phyloP scores from a whole-genome alignment of 2,329 filamentous ascomycete genomes.

The Penicillium hordei region DNA sequence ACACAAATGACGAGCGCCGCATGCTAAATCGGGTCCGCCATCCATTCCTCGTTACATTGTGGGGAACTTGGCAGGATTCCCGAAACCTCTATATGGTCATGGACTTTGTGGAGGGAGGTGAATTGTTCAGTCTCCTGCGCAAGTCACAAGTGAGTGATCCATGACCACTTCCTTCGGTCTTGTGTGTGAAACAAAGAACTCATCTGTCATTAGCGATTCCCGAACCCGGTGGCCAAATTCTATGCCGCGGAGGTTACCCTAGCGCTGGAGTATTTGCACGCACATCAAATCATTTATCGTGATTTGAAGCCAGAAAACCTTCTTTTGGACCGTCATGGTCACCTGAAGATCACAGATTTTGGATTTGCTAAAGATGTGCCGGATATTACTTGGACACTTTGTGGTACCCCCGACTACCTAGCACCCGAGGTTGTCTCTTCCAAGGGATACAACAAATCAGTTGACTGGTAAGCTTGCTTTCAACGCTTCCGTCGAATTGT shows the following conservation, averaged over 20 bases:
- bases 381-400: constrained; percentile 98
- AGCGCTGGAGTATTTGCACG: constrained; percentile 91
- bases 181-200: not conserved
- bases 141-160: constrained; percentile 76
- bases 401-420: constrained; percentile 95
- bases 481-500: not conserved
- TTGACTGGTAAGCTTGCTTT: constrained; percentile 76
- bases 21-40: constrained; percentile 98
- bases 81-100: constrained; percentile 99
- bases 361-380: constrained; percentile 97
- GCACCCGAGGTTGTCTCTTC: constrained; percentile 98
- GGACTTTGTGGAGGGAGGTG: constrained; percentile 98
- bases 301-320: constrained; percentile 96
- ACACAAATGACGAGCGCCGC: constrained; percentile 94
- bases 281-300: constrained; percentile 94
- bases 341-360: constrained; percentile 97
- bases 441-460: constrained; percentile 99
- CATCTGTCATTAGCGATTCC: constrained; percentile 70
- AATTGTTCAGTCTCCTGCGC: constrained; percentile 89
- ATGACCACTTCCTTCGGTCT: constrained; percentile 4
- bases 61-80: constrained; percentile 96
- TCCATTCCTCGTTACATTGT: constrained; percentile 94
- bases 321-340: constrained; percentile 85
- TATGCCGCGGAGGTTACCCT: constrained; percentile 97
- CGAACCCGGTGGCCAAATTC: constrained; percentile 98